These are phyloP conservation scores for Gossypium schwendimanii DNA, from an alignment of 441 rosid genomes.

Conservation along the genomic window DNA sequence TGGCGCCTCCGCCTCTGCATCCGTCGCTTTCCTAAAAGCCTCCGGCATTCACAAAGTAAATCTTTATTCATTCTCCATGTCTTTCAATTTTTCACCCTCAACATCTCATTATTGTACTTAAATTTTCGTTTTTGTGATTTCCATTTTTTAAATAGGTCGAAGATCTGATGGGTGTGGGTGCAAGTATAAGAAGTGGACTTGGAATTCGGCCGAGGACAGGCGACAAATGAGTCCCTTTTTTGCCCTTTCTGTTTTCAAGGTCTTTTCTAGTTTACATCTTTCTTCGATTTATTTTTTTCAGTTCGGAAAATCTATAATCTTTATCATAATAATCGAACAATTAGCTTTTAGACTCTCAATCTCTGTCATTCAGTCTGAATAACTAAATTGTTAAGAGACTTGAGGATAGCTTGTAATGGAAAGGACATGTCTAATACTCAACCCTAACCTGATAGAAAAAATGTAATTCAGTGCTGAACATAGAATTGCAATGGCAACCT, in stretches of 20 bases:
- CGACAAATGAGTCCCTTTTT: conserved; percentile 16
- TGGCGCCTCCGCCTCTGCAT: conserved; percentile 50
- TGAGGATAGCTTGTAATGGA: conserved; percentile 92
- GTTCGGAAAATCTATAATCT: background rate
- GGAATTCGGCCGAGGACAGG: conserved; percentile 34
- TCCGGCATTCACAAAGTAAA: conserved; percentile 59
- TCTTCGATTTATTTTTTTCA: background rate
- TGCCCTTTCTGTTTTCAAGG: background rate
- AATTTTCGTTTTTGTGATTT: background rate
- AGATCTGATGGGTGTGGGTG: conserved; percentile 55
- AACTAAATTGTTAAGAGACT: conserved; percentile 16
- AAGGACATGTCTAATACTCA: conserved; percentile 60
- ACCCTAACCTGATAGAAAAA: conserved; percentile 61
- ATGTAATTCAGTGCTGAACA: conserved; percentile 11
- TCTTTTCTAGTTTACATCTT: background rate
- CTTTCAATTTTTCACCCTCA: background rate
- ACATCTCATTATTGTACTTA: background rate
- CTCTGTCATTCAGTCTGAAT: background rate
- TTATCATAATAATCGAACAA: background rate
- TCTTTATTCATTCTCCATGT: background rate
- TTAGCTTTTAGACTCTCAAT: background rate
- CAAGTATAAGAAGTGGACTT: conserved; percentile 41
- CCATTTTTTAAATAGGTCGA: conserved; percentile 36
- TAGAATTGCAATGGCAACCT: background rate
- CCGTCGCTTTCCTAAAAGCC: conserved; percentile 49